phyloP scores from a whole-genome alignment of 2,329 filamentous ascomycete genomes.

The Talaromyces sp. region DNA sequence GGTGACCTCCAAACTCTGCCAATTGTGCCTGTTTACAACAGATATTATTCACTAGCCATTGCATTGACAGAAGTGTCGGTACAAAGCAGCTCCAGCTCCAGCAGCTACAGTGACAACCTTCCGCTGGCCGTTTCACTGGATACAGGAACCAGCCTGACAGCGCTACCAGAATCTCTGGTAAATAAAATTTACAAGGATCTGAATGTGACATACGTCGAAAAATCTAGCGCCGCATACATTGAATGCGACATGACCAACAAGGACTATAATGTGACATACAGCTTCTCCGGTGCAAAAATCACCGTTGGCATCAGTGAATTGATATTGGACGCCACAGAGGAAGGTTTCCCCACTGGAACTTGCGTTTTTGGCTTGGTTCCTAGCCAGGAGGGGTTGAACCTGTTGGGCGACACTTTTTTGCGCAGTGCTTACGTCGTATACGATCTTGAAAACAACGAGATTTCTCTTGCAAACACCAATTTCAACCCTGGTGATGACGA shows the following conservation, averaged over 20 bases:
- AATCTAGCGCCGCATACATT: conserved; percentile 42
- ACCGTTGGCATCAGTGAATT: conserved; percentile 54
- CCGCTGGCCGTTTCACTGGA: conserved; percentile 50
- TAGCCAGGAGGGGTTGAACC: conserved; percentile 45
- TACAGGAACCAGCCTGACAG: background rate
- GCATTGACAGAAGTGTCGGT: conserved; percentile 39
- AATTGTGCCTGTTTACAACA: conserved; percentile 48
- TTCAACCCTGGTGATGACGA: conserved; percentile 42
- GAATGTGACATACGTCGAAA: background rate
- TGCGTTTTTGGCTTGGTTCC: conserved; percentile 67
- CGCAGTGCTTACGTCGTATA: conserved; percentile 70
- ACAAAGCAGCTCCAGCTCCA: background rate
- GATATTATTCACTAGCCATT: conserved; percentile 57
- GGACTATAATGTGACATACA: conserved; percentile 32
- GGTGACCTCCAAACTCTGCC: conserved; percentile 64
- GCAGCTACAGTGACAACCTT: conserved; percentile 17
- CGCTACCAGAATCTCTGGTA: background rate
- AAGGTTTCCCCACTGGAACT: conserved; percentile 61
- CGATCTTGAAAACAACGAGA: conserved; percentile 64
- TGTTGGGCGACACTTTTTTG: conserved; percentile 68
- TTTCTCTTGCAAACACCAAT: conserved; percentile 62
- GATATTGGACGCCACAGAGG: conserved; percentile 49
- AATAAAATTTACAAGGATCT: background rate
- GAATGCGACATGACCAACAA: background rate
- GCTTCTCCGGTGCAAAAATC: conserved; percentile 51